Conservation (phyloP, 176 grass and related monocot species). For the Eleusine indica region DNA sequence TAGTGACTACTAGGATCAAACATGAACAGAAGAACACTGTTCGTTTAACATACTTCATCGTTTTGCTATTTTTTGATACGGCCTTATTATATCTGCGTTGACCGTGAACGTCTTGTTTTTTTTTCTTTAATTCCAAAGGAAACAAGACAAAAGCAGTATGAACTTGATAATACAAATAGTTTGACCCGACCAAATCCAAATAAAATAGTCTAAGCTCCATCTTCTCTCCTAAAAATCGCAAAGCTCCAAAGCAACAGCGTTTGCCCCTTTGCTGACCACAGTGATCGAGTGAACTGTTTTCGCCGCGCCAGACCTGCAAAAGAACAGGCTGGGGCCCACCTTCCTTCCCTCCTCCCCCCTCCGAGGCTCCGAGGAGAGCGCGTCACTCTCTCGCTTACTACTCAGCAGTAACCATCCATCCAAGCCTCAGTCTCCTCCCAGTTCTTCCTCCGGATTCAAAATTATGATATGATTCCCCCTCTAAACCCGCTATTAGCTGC, state of each 20-base stretch:
- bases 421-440: too few species aligned
- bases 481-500: constrained; percentile 30
- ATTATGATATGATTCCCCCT: background rate
- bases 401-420: background rate
- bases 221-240: background rate
- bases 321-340: background rate
- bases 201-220: background rate
- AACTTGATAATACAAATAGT: background rate
- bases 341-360: background rate
- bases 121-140: background rate
- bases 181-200: background rate
- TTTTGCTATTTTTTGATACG: background rate
- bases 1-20: too few species aligned
- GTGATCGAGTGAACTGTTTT: background rate
- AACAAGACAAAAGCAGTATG: background rate
- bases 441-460: background rate
- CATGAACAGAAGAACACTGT: too few species aligned
- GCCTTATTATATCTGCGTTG: background rate
- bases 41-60: too few species aligned
- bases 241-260: background rate
- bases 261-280: background rate
- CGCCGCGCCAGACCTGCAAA: background rate
- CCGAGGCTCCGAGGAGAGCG: background rate
- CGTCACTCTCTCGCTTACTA: background rate
- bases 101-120: background rate